Base-by-base conservation (phyloP, 805 yeast genomes). In the Candida berthetii region DNA sequence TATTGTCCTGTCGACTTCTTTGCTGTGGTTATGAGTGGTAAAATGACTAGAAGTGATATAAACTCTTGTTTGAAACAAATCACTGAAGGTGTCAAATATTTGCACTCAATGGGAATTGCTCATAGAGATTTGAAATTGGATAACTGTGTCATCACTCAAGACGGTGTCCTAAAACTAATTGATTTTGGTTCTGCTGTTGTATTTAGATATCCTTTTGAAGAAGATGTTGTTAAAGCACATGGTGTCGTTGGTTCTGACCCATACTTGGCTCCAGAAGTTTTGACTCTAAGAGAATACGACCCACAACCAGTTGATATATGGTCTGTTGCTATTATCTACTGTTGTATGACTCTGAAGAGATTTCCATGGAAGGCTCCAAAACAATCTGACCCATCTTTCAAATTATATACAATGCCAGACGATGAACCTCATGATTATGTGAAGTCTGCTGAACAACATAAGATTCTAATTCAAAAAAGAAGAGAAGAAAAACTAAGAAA, bases 351-450 rank as follows among this genome's bases (percentile, higher is more conserved):
- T 49, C 66, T 85, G 45, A 81, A 85, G 62, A 73, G 90, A 55
- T 85, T 85, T 57, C 95, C 95, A 3, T 85, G 95, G 95, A 85
- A 85, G 58, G 85, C 82, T 2, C 95, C 95, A 11, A 77, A 74
- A 49, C 67, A 66, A 15, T 61, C 77, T 28, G 95, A 85, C 60
- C 80, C 82, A 47, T 81, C 88, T 52, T 85, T 78, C 60, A 74
- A 72, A 49, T 64, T 85, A 27, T 85, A 75, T 54, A 75, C 80
- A 38, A 60, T 75, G 71, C 71, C 67, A 5, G 93, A 85, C 64
- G 93, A 85, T 53, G 71, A 72, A 39, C 82, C 83, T 53, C 93
- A 85, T 60, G 90, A 85, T 61, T 85, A 85, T 63, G 64, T 64
- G 19, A 74, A 80, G 48, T 78, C 86, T 49, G 89, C 90, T 28